These are phyloP conservation scores for Artemisia tridentata DNA, from an alignment of 129 eudicot genomes.

Conservation along the genomic window DNA sequence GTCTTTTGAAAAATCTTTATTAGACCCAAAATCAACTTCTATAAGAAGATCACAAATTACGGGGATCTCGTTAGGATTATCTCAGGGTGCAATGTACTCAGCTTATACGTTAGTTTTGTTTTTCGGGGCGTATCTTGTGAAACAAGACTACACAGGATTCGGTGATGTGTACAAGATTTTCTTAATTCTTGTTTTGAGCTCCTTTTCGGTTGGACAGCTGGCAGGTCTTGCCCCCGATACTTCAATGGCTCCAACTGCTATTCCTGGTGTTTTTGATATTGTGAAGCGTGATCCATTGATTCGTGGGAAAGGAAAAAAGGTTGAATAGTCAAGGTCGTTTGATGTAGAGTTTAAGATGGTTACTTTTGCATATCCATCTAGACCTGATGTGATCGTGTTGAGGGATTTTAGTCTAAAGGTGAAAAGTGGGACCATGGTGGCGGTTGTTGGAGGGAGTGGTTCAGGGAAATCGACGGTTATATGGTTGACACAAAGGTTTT, in stretches of 20 bases:
- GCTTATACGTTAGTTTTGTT: conserved; percentile 68
- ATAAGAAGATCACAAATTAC: conserved; percentile 58
- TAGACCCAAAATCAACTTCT: conserved; percentile 57
- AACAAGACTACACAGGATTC: conserved; percentile 35
- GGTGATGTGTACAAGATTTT: conserved; percentile 79
- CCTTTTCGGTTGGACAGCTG: conserved; percentile 77
- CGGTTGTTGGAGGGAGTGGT: conserved; percentile 77
- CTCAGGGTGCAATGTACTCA: conserved; percentile 81
- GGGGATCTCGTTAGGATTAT: conserved; percentile 65
- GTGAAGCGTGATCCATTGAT: conserved; percentile 55
- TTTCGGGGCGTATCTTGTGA: conserved; percentile 69
- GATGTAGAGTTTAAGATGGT: conserved; percentile 71
- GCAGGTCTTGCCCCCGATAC: conserved; percentile 96
- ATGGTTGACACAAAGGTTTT: conserved; percentile 56
- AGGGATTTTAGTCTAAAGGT: conserved; percentile 45
- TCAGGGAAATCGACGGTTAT: conserved; percentile 68
- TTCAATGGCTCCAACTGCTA: conserved; percentile 62
- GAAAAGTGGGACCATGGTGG: conserved; percentile 58
- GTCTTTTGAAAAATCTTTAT: conserved; percentile 57
- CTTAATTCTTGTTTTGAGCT: conserved; percentile 78
- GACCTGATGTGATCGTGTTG: conserved; percentile 47
- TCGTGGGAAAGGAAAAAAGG: conserved; percentile 39
- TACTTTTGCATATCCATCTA: conserved; percentile 65
- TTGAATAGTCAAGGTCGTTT: conserved; percentile 42
- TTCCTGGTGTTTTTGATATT: conserved; percentile 53